A percentile compares a stretch with the other conserved stretches of the same genome.
Conservation (phyloP, 805 yeast genomes). For the Starmera amethionina region DNA sequence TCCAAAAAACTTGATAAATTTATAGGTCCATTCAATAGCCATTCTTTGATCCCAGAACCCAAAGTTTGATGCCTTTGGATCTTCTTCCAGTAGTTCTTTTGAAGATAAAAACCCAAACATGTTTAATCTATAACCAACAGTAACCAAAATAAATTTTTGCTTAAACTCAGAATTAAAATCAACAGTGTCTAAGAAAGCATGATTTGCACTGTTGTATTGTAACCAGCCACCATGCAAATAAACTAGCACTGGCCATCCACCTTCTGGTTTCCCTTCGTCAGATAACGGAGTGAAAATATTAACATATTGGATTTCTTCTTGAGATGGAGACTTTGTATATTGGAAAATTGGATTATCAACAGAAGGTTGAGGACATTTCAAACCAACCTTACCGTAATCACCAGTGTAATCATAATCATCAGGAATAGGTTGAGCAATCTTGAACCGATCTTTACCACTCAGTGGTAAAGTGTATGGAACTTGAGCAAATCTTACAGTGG, state of each 20-base stretch:
- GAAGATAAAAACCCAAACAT: slow-evolving; percentile 27
- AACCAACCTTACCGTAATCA: slow-evolving; percentile 24
- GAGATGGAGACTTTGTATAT: slow-evolving; percentile 9
- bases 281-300: slow-evolving; percentile 30
- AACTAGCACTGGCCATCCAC: slow-evolving; percentile 33
- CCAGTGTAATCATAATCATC: slow-evolving; percentile 28
- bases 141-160: slow-evolving; percentile 26
- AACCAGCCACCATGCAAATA: slow-evolving; percentile 36
- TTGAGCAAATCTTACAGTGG: slow-evolving; percentile 19
- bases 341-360: slow-evolving; percentile 19
- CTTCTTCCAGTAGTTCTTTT: slow-evolving; percentile 27
- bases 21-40: slow-evolving; percentile 36
- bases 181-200: slow-evolving; percentile 14
- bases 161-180: slow-evolving; percentile 20
- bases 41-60: slow-evolving; percentile 38
- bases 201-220: slow-evolving; percentile 23
- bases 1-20: slow-evolving; percentile 33
- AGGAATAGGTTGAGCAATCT: slow-evolving; percentile 23
- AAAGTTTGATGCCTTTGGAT: slow-evolving; percentile 24
- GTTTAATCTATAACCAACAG: slow-evolving; percentile 31
- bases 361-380: slow-evolving; percentile 29
- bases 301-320: slow-evolving; percentile 24
- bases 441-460: slow-evolving; percentile 23
- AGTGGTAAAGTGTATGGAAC: slow-evolving; percentile 27
- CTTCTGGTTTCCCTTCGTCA: slow-evolving; percentile 21